Base-by-base conservation (phyloP, 805 yeast species). In the Wickerhamiella australiensis region DNA sequence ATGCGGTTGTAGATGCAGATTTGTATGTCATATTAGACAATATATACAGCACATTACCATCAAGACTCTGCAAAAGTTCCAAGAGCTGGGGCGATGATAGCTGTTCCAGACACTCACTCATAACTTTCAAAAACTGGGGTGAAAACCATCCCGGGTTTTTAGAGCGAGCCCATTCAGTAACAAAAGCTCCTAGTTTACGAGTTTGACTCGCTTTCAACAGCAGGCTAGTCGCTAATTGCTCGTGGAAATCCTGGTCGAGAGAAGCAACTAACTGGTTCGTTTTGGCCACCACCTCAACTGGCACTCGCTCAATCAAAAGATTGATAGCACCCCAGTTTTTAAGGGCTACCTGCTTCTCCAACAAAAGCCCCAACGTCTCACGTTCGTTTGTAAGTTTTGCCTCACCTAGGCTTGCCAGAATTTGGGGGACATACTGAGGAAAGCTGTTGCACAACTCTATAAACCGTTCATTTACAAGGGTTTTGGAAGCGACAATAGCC, bases 81-180 rank as follows among this genome's bases (percentile, higher is more conserved):
- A 42, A 50, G 3, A 57, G 40, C 22, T 57, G 59, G 5, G 12
- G 7, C 8, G 53, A 29, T 1, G 59, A 47, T 13, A 57, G 47
- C 13, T 51, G 41, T 5, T 44, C 49, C 5, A 54, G 26, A 1
- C 53, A 49, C 3, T 35, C 12, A 8, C 21, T 9, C 7, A 53
- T 21, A 1, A 47, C 52, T 0, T 23, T 29, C 9, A 25, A 8
- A 2, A 36, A 3, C 2, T 29, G 46, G 0, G 12, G 35, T 2
- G 44, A n/a, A 5, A 23, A 23, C 47, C 41, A 35, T 4, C 17
- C 5, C 3, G 31, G 33, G 13, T 35, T 45, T 12, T 25, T 15
- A 35, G 20, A 23, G 17, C 17, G 22, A 26, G 29, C 22, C 47
- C 38, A 18, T 8, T 18, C 26, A 2, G 27, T 36, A 5, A 49